Percentiles rank a stretch among this genome's conserved stretches.
phyloP scores from a whole-genome alignment of 2,329 filamentous ascomycete species.

The Diaporthe aspalathi region DNA sequence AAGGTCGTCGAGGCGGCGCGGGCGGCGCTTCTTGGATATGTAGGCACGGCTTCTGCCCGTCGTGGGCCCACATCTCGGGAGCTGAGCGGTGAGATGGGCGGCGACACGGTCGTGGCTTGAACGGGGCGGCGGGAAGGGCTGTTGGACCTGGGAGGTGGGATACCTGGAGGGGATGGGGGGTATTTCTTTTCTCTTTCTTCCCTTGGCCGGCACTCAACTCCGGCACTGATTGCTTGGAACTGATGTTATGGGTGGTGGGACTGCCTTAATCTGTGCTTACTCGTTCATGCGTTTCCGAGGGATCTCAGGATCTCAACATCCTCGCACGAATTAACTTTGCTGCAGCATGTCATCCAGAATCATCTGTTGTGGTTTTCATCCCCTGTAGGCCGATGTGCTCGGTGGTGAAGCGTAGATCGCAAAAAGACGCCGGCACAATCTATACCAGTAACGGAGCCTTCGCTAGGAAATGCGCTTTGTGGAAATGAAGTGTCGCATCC shows the following conservation, averaged over 20 bases:
- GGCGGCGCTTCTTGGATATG: conserved; percentile 56
- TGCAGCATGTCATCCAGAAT: no score
- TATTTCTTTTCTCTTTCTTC: no score
- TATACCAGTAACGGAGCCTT: no score
- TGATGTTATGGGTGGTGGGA: not conserved
- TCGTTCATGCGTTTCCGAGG: not conserved
- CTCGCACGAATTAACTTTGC: no score
- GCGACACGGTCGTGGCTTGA: conserved; percentile 58
- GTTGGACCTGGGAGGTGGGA: not conserved
- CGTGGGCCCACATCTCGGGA: conserved; percentile 65
- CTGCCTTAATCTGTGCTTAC: not conserved
- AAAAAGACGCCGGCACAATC: no score
- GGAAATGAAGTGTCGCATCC: no score
- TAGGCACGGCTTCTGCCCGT: conserved; percentile 45
- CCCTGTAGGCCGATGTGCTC: no score
- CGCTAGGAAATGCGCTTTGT: no score
- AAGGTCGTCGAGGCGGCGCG: conserved; percentile 59
- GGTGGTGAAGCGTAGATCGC: no score
- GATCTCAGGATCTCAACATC: conserved; percentile 22
- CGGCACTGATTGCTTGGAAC: no score
- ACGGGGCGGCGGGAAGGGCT: not conserved
- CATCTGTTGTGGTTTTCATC: no score
- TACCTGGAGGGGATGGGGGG: not conserved
- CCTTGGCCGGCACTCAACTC: conserved; percentile 14
- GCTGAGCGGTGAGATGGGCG: conserved; percentile 71